Evolutionary conservation across 352 stramenopile genomes (phyloP).

Genomic region (Globisporangium solare): DNA sequence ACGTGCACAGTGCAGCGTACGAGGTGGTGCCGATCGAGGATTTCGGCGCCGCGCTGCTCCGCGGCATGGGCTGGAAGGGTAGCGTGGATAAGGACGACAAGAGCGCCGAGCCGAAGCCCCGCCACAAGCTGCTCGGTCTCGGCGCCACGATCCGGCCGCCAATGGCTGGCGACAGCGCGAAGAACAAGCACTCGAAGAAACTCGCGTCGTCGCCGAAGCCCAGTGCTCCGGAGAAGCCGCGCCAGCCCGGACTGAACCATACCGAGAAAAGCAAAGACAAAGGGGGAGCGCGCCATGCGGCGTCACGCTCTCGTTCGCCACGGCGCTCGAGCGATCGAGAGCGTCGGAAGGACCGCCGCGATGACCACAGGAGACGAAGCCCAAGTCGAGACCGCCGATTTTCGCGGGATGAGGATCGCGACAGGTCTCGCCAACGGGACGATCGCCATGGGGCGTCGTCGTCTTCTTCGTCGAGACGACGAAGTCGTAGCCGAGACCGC

Average conservation of each 20-base stretch:
- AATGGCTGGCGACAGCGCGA: constrained; percentile 30
- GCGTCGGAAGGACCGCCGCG: constrained; percentile 10
- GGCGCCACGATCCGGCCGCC: constrained; percentile 81
- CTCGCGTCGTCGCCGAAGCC: background rate
- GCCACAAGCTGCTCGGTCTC: constrained; percentile 90
- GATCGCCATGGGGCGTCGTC: background rate
- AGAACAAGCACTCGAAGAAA: constrained; percentile 36
- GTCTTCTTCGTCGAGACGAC: background rate
- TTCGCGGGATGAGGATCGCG: background rate
- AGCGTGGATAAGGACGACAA: constrained; percentile 42
- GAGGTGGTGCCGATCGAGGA: constrained; percentile 89
- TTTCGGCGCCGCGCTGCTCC: constrained; percentile 94
- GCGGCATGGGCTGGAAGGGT: constrained; percentile 97
- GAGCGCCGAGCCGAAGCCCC: constrained; percentile 49
- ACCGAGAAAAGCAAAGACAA: constrained; percentile 7
- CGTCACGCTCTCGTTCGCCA: constrained; percentile 11
- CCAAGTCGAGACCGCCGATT: constrained; percentile 11
- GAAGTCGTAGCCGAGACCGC: constrained; percentile 9
- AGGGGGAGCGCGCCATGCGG: constrained; percentile 10
- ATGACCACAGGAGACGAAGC: constrained; percentile 11
- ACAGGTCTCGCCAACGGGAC: constrained; percentile 2
- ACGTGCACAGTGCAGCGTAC: constrained; percentile 86
- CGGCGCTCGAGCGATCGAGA: constrained; percentile 8
- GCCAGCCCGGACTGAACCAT: constrained; percentile 10
- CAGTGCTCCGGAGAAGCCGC: constrained; percentile 3